Evolutionary conservation across 257 asterid genomes (phyloP), one percentile per base, ranked within the genome.

Genomic region (Solanum pimpinellifolium): DNA sequence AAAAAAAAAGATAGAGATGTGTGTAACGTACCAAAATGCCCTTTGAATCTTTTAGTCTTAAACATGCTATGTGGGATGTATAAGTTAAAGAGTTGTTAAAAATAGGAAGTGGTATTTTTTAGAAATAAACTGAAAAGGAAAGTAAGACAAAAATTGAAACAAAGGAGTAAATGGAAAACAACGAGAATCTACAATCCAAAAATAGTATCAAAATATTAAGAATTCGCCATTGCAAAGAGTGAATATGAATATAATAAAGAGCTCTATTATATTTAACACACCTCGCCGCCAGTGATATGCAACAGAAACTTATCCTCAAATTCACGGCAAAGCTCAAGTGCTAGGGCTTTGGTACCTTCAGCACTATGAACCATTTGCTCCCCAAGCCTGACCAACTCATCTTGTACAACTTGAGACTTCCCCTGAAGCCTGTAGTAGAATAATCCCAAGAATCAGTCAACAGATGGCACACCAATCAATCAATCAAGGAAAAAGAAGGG

Each of bases 241-340:
- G 86, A 80, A 41, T 25, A 72, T 80, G 78, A 23, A 86, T 37
- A 77, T 42, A 46, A 31, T 42, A 47, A 41, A 85, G 84, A 80
- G 84, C 47, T 80, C 10, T 70, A 68, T 85, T 25, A 39, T 6
- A 59, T 11, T 29, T 18, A 16, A 31, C 92, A 90, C 91, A 95
- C 98, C 96, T 95, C 99, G 86, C 99, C 99, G 6, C 96, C 93
- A 15, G 92, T 92, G 86, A 97, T 96, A 88, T 97, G 99, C 93
- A 89, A 98, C 90, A 97, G 99, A 92, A 97, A 97, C 92, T 96
- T 97, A 89, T 97, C 99, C 95, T 97, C 99, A 89, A 96, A 97
- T 91, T 97, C 99, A 81, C 99, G 98, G 93, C 99, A 97, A 83
- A 96, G 99, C 90, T 97, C 99, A 93, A 97, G 89, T 66, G 99